phyloP scores from a whole-genome alignment of 2,329 filamentous ascomycete genomes.

The Rugonectria rugulosa region DNA sequence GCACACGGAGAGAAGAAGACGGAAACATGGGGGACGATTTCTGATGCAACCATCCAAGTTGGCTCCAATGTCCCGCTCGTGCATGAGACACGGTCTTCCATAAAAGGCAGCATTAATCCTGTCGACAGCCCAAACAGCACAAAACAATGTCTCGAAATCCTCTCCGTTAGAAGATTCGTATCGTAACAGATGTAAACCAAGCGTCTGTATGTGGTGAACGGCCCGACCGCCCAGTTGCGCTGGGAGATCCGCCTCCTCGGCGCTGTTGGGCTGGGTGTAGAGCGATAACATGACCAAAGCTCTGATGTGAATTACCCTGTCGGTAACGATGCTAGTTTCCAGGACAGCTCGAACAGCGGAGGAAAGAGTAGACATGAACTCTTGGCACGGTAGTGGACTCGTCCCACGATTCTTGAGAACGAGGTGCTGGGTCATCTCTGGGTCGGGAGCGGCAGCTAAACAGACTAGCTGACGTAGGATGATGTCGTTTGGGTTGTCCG shows the following conservation, averaged over 20 bases:
- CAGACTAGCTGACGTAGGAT: constrained; percentile 63
- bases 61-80: constrained; percentile 66
- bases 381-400: constrained; percentile 50
- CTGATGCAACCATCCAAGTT: constrained; percentile 59
- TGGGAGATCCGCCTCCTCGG: constrained; percentile 62
- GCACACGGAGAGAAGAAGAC: constrained; percentile 62
- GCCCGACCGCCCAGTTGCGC: constrained; percentile 61
- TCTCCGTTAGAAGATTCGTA: constrained; percentile 50
- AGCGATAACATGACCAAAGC: constrained; percentile 62
- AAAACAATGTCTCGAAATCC: constrained; percentile 60
- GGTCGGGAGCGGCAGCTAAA: constrained; percentile 61
- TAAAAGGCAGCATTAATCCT: constrained; percentile 66
- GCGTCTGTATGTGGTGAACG: constrained; percentile 64
- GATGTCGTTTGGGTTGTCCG: constrained; percentile 47
- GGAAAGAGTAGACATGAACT: constrained; percentile 58
- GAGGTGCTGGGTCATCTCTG: constrained; percentile 53
- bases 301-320: constrained; percentile 63
- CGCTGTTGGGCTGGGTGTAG: constrained; percentile 63
- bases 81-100: constrained; percentile 65
- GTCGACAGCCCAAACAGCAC: constrained; percentile 68
- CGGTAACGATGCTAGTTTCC: constrained; percentile 61
- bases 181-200: constrained; percentile 60
- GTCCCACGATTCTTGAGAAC: constrained; percentile 51
- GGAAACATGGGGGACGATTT: constrained; percentile 61
- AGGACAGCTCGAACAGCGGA: constrained; percentile 58